Evolutionary conservation across 2,329 filamentous ascomycete species (phyloP), one percentile per base, ranked within the genome.

Genomic region (Uncinocarpus reesii): DNA sequence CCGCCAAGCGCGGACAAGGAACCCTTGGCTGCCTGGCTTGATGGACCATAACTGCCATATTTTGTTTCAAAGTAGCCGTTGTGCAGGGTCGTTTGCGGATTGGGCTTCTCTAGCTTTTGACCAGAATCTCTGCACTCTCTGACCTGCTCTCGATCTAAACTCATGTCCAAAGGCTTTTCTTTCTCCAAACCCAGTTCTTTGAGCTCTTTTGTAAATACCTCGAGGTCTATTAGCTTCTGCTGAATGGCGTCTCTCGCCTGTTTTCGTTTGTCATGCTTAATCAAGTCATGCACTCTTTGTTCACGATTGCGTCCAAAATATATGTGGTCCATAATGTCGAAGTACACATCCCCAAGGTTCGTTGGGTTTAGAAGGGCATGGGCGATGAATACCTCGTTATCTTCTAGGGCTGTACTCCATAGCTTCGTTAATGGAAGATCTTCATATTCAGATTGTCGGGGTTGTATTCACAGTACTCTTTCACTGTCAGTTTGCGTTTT

Each of bases 311-410:
- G 13, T 13, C 28, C 41, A 26, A 26, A 37, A 21, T 38, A 46
- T 10, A 37, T 18, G 26, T 37, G 13, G 13, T 46, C 43, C 10
- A 46, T 3, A 6, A 37, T 18, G 13, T 8, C 7, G 11, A 15
- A 37, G 42, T 40, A 47, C 11, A 47, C 6, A 34, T 47, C 32
- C 3, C 45, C 36, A 41, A 47, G 36, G 16, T 40, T 31, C 11
- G 21, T 13, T 18, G 45, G 45, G 13, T 41, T 23, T 4, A 31
- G n/a, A 24, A 47, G 16, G n/a, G 23, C 45, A n/a, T 13, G 45
- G 4, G 13, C 36, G 16, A 47, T 32, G 15, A 47, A 47, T 21
- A 31, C 1, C 2, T 5, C 16, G 10, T 3, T 10, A 23, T 11
- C 13, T 18, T 16, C 3, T 11, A 21, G 10, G 3, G 10, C 4